These are phyloP conservation scores for Aaosphaeria pasadenensis DNA, from an alignment of 2,329 filamentous ascomycete genomes.

Conservation along the genomic window DNA sequence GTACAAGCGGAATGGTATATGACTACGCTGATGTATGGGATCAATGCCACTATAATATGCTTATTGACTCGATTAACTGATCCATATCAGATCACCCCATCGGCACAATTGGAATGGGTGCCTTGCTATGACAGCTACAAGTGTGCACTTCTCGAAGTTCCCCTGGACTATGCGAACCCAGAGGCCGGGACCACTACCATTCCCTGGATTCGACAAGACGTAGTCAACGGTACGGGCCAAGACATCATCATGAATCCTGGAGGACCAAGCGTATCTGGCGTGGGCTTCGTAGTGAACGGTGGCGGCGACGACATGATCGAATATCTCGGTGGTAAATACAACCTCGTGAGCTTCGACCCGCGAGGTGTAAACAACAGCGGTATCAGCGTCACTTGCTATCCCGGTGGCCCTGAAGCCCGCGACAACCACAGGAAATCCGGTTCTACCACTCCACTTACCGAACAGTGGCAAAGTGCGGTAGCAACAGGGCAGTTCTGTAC, in stretches of 20 bases:
- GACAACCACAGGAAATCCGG: neutral
- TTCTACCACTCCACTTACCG: constrained; percentile 5
- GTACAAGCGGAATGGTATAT: neutral
- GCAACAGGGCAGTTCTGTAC: constrained; percentile 5
- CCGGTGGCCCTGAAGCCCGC: constrained; percentile 6
- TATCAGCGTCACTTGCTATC: constrained; percentile 13
- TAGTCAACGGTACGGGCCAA: constrained; percentile 5
- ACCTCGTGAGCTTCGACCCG: constrained; percentile 29
- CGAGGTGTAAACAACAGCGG: constrained; percentile 22
- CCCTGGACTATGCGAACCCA: constrained; percentile 14
- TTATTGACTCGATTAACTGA: neutral
- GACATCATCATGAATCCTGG: constrained; percentile 17
- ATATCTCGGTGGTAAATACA: constrained; percentile 10
- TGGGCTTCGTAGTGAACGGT: constrained; percentile 14
- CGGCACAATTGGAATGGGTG: constrained; percentile 3
- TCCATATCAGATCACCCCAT: neutral
- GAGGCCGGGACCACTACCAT: constrained; percentile 11
- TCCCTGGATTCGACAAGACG: constrained; percentile 11
- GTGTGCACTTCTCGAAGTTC: constrained; percentile 14
- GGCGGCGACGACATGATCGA: constrained; percentile 3
- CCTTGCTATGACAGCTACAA: constrained; percentile 5
- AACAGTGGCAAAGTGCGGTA: constrained; percentile 2
- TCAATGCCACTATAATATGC: neutral
- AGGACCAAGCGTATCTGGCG: constrained; percentile 31
- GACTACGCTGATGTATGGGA: neutral